phyloP scores from a whole-genome alignment of 1,139 yeast species.

The Pichia sp. region DNA sequence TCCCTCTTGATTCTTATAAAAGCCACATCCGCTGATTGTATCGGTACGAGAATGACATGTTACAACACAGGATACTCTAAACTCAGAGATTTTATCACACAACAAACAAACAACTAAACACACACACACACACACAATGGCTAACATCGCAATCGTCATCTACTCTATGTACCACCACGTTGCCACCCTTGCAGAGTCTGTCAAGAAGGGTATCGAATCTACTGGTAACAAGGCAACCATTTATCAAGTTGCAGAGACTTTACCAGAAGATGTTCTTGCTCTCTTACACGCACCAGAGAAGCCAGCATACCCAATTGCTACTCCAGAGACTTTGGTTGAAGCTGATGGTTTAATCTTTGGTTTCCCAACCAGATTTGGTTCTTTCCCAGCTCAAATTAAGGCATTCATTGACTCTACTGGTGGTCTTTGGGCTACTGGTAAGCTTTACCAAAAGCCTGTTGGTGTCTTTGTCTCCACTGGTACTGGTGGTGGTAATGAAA shows the following conservation, averaged over 20 bases:
- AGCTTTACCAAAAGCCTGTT: slow-evolving; percentile 66
- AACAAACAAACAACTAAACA: background rate
- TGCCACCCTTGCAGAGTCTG: slow-evolving; percentile 59
- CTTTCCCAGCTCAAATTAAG: slow-evolving; percentile 74
- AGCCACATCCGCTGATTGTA: background rate
- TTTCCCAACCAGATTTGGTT: slow-evolving; percentile 79
- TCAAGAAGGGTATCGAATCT: slow-evolving; percentile 61
- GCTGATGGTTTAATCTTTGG: slow-evolving; percentile 79
- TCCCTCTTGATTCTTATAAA: background rate
- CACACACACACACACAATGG: slow-evolving; percentile 30
- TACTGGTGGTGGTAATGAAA: slow-evolving; percentile 82
- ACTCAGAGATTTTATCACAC: too few relatives aligned
- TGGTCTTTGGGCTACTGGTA: slow-evolving; percentile 75
- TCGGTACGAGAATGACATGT: background rate
- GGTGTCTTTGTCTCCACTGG: slow-evolving; percentile 77
- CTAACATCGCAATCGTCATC: slow-evolving; percentile 60
- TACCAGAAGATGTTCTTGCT: slow-evolving; percentile 53
- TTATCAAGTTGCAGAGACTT: slow-evolving; percentile 76
- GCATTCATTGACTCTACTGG: slow-evolving; percentile 81
- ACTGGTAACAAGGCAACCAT: slow-evolving; percentile 71
- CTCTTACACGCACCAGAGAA: slow-evolving; percentile 62
- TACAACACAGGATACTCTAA: slow-evolving; percentile 1
- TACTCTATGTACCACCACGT: slow-evolving; percentile 83
- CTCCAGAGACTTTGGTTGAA: slow-evolving; percentile 47
- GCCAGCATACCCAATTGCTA: slow-evolving; percentile 64